Evolutionary conservation across 1,139 yeast genomes (phyloP), one percentile per base, ranked within the genome.

Genomic region (Candida neerlandica): DNA sequence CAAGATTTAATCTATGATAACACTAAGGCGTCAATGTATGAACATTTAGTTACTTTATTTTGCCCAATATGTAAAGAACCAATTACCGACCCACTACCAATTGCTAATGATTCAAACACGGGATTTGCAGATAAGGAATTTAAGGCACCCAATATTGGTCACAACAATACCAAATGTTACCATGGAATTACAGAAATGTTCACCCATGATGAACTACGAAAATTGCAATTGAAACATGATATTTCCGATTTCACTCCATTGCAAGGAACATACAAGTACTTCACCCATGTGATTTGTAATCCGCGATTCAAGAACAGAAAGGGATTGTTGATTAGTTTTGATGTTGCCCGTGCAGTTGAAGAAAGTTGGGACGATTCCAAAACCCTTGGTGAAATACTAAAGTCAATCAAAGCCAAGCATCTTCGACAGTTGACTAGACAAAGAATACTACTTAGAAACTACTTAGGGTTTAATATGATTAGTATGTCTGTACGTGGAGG

Each of bases 71-170:
- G 70, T 47, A 23, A 49, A 3, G 44, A 51, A 4, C 38, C 48
- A 2, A 37, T 59, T 7, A 40, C 57, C 10, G 41, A 42, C 1
- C 42, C 52, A 11, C 53, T 57, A 6, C 60, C 61, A 1, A 59
- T 59, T 38, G 52, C 62, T 5, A 58, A 52, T 42, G 51, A 47
- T 11, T 42, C 42, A 6, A 38, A 49, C 10, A 53, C 52, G 2
- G 72, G 70, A 11, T 66, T 66, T 54, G 58, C 61, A 5, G 70
- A 66, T 45, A 46, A 48, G 5, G 39, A 52, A 6, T 64, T 65
- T 44, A 30, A 15, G 9, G 23, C 38, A n/a, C 4, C 19, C 4
- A 37, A 37, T 38, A 30, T 33, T 12, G 33, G 19, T 1, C 38
- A 42, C 9, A n/a, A 27, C 6, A 23, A 26, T 15, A 11, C 15